Evolutionary conservation across 208 protist species (phyloP).

Genomic region (Dictyostelium gargantuum): DNA sequence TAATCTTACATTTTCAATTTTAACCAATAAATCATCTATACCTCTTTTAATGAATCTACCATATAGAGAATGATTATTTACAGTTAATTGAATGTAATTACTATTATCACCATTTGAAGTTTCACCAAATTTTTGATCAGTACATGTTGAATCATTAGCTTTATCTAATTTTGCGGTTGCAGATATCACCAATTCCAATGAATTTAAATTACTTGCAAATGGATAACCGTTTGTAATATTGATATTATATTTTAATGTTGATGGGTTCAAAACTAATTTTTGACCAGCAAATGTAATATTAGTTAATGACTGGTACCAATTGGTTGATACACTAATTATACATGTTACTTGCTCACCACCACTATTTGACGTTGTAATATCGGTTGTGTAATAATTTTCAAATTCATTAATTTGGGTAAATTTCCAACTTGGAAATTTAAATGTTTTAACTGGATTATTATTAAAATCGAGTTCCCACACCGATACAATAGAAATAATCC

Average conservation of each 20-base stretch:
- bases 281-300: background rate
- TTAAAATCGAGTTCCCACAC: background rate
- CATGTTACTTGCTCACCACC: background rate
- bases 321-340: background rate
- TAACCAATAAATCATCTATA: background rate
- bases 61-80: background rate
- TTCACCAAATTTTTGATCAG: background rate
- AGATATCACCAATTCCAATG: background rate
- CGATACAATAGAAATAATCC: background rate
- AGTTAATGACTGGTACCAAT: background rate
- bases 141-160: background rate
- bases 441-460: background rate
- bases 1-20: background rate
- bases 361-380: background rate
- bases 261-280: background rate
- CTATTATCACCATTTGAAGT: background rate
- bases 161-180: background rate
- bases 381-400: background rate
- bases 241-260: background rate
- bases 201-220: background rate
- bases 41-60: background rate
- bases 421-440: background rate
- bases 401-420: background rate
- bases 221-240: background rate
- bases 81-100: background rate